These are phyloP conservation scores for Botrytis fabae DNA, from an alignment of 2,329 filamentous ascomycete species.

Conservation along the genomic window DNA sequence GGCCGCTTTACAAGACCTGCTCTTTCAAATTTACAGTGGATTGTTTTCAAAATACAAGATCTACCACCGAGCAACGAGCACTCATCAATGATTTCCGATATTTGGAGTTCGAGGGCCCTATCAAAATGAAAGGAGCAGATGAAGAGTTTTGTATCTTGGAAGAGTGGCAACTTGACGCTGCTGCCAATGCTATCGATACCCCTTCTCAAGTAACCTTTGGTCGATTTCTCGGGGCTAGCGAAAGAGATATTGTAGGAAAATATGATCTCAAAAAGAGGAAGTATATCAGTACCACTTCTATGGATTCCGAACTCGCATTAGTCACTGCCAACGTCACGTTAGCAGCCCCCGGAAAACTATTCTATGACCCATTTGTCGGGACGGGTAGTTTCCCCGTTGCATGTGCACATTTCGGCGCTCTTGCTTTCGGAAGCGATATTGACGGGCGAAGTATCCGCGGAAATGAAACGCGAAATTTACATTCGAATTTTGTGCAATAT, in stretches of 20 bases:
- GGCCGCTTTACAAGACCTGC: slow-evolving; percentile 61
- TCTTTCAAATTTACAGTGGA: slow-evolving; percentile 87
- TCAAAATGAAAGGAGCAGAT: slow-evolving; percentile 72
- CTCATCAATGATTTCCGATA: slow-evolving; percentile 84
- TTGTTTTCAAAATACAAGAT: slow-evolving; percentile 73
- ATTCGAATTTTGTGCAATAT: slow-evolving; percentile 84
- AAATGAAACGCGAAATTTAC: slow-evolving; percentile 51
- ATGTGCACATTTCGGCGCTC: slow-evolving; percentile 84
- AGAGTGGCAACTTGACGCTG: slow-evolving; percentile 64
- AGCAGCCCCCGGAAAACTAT: slow-evolving; percentile 77
- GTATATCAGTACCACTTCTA: slow-evolving; percentile 95
- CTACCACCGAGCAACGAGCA: slow-evolving; percentile 60
- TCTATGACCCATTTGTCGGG: slow-evolving; percentile 94
- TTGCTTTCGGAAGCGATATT: slow-evolving; percentile 86
- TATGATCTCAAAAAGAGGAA: slow-evolving; percentile 90
- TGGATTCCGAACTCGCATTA: slow-evolving; percentile 92
- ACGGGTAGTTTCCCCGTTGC: slow-evolving; percentile 92
- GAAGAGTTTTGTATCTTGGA: slow-evolving; percentile 80
- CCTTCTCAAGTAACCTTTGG: slow-evolving; percentile 70
- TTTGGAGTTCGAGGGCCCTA: slow-evolving; percentile 74
- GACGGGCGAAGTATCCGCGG: slow-evolving; percentile 88
- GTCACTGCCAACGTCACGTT: slow-evolving; percentile 89
- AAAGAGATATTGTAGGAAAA: slow-evolving; percentile 65
- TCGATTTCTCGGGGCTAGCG: slow-evolving; percentile 65
- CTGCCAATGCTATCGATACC: slow-evolving; percentile 49